Base-by-base conservation (phyloP, 2,329 filamentous ascomycete species). In the Cryphonectria japonica region DNA sequence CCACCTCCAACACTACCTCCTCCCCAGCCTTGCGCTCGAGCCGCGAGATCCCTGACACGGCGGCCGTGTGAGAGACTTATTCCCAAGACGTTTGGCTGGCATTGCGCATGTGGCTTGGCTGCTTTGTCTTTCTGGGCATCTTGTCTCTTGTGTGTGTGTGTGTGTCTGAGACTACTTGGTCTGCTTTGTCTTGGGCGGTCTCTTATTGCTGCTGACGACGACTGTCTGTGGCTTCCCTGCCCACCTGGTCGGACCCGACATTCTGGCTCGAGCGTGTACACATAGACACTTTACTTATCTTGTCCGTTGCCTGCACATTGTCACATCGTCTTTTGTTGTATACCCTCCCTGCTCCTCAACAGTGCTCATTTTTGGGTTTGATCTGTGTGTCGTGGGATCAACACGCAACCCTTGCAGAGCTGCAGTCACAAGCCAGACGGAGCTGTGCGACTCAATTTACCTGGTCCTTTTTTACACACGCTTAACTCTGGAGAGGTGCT, bases 81-180 rank as follows among this genome's bases (percentile, higher is more conserved):
- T 41, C 64, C 64, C 68, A 70, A 69, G 62, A 69, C 66, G 52
- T 59, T 69, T 71, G 66, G 66, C 69, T 66, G 46, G 66, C 69
- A 54, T 59, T 59, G 66, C 68, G 16, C 52, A 50, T 72, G 71
- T 71, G 71, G 68, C 68, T 72, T 72, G 68, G 68, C 71, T 39
- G 70, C 34, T 59, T 29, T 46, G 16, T 13, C 16, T 22, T 16
- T 46, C 41, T 65, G 70, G 54, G 65, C 68, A 59, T 72, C 64
- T 72, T 68, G 60, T 37, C 34, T 37, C 34, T 34, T 34, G 34
- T 34, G 34, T 34, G 34, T 26, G 26, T 26, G 26, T 26, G 26
- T 26, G 26, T 26, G 26, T 26, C 26, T 26, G 26, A 26, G 54
- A 64, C 41, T 39, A 14, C n/a, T 54, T 63, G 54, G 54, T 65